Evolutionary conservation across 1,139 yeast species (phyloP).

Genomic region (Debaryomyces nepalensis): DNA sequence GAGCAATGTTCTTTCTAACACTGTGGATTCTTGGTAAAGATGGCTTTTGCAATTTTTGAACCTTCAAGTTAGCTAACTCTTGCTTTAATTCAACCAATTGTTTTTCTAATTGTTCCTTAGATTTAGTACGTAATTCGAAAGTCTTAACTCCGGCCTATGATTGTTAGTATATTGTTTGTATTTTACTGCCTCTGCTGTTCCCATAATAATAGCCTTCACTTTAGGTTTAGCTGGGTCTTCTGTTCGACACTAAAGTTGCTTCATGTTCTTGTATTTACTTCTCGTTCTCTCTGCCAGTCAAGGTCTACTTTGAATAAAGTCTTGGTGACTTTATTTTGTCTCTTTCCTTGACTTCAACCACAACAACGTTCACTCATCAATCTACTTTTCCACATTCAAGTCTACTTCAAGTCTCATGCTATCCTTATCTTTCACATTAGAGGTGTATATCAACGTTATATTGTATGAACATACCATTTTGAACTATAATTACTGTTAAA

Average conservation of each 20-base stretch:
- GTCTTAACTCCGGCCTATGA: conserved; percentile 86
- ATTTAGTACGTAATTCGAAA: conserved; percentile 96
- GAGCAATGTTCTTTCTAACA: conserved; percentile 98
- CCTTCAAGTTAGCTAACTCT: conserved; percentile 95
- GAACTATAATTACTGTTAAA: conserved; percentile 15
- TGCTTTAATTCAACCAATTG: conserved; percentile 96
- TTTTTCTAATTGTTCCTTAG: conserved; percentile 94
- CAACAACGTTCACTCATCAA: neutral
- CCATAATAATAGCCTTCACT: conserved; percentile 1
- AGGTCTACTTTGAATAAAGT: no score
- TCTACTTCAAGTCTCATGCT: conserved; percentile 2
- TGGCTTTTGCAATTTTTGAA: conserved; percentile 91
- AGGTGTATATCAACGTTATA: neutral
- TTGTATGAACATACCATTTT: conserved; percentile 20
- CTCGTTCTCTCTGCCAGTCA: no score
- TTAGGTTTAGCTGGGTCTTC: no score
- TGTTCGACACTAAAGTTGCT: no score
- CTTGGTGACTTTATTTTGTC: no score
- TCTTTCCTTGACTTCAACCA: no score
- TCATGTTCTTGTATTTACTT: no score
- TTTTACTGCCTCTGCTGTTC: neutral
- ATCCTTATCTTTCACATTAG: neutral
- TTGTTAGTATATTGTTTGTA: conserved; percentile 32
- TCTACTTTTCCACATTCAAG: neutral
- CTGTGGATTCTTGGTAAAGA: conserved; percentile 94